Evolutionary conservation across 129 eudicot species (phyloP), one percentile per base, ranked within the genome.

Genomic region (sunflower (Helianthus annuus)): DNA sequence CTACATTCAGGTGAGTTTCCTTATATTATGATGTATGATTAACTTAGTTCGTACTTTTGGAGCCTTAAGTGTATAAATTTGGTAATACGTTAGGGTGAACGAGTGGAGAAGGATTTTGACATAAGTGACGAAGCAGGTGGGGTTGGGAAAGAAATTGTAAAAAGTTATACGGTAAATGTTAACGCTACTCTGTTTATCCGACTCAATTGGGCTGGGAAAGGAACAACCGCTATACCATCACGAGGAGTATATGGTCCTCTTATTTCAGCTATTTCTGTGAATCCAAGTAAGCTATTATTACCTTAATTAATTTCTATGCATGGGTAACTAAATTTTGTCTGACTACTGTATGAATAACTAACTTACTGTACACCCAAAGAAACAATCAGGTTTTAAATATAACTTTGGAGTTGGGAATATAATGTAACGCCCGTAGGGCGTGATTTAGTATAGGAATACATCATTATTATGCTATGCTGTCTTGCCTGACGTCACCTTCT

Each of bases 201-300:
- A 24, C 82, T 91, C 36, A 60, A 76, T 45, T 91, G 91, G 92
- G 97, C 95, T 52, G 95, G 95, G 64, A 87, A 83, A 80, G 97
- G 97, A 74, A 91, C 97, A 29, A 75, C 55, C 14, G 65, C 49
- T 45, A 80, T 88, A 14, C 97, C 97, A 39, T 1, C 0, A 1
- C 78, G 84, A 73, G 97, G 97, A 59, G 80, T 77, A 39, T 91
- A 88, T 70, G 97, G 97, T 57, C 97, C 97, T 71, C 86, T 91
- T 24, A 75, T 91, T 76, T 88, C 97, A 16, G 97, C 97, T 40
- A 91, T 91, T 39, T 87, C 97, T 38, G 85, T 87, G 11, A 65
- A 87, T 63, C 81, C 95, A 64, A 74, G 96, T 86, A 82, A 74
- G 79, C 72, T 46, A 62, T 19, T 55, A 24, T 27, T 27, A 7